Evolutionary conservation across 257 asterid species (phyloP).

Genomic region (Solanum piurae): DNA sequence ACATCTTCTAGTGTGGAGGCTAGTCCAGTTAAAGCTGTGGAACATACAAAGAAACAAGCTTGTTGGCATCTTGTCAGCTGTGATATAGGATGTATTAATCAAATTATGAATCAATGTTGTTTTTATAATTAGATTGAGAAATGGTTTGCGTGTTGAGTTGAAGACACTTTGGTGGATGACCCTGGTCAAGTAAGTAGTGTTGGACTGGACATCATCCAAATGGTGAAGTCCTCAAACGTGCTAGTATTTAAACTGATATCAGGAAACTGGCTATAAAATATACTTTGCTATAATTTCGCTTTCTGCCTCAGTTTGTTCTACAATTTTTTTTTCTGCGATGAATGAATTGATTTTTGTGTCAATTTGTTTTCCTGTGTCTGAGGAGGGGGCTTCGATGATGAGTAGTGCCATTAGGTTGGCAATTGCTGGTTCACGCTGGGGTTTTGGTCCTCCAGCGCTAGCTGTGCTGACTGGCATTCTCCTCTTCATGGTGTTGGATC

Average conservation of each 20-base stretch:
- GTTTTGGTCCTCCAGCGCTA: background rate
- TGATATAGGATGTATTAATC: background rate
- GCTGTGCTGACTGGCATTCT: background rate
- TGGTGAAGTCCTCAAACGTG: background rate
- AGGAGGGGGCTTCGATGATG: background rate
- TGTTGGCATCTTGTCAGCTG: background rate
- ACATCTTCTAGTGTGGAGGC: constrained; percentile 29
- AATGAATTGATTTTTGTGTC: background rate
- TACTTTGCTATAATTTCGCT: background rate
- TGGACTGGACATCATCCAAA: background rate
- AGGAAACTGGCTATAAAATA: background rate
- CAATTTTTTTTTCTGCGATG: background rate
- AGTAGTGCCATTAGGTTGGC: background rate
- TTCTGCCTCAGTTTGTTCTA: background rate
- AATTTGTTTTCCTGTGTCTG: background rate
- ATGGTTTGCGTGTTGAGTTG: background rate
- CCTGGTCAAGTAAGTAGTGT: background rate
- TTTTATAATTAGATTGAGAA: background rate
- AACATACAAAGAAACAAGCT: background rate
- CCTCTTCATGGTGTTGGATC: background rate
- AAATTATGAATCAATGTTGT: background rate
- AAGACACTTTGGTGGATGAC: background rate
- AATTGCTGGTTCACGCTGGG: background rate
- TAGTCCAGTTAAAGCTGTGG: background rate
- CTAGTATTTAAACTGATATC: background rate